phyloP scores from a whole-genome alignment of 179 eudicot genomes.

The Silene vulgaris region DNA sequence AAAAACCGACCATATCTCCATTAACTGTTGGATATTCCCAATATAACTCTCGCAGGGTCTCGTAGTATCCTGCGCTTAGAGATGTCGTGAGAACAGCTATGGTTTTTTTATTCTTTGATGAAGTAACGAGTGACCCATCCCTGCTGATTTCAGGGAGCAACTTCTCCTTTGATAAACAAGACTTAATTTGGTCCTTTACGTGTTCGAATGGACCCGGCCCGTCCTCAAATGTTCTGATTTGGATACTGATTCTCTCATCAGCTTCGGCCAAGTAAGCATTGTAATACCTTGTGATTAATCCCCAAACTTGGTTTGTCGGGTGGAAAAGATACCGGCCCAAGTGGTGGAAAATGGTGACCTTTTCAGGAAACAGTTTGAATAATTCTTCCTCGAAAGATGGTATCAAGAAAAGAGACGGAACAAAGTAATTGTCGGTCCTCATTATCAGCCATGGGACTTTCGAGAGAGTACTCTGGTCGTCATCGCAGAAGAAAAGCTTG shows the following conservation, averaged over 20 bases:
- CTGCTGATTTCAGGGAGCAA: slow-evolving; percentile 47
- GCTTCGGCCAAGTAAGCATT: slow-evolving; percentile 66
- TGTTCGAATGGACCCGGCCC: slow-evolving; percentile 55
- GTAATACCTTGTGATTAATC: slow-evolving; percentile 65
- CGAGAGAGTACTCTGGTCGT: slow-evolving; percentile 44
- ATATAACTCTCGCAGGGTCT: slow-evolving; percentile 50
- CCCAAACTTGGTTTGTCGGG: slow-evolving; percentile 90
- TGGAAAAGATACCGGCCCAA: slow-evolving; percentile 77
- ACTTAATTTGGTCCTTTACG: slow-evolving; percentile 59
- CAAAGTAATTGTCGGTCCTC: slow-evolving; percentile 69
- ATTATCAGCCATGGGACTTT: slow-evolving; percentile 66
- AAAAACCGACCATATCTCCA: slow-evolving; percentile 54
- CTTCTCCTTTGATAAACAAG: slow-evolving; percentile 54
- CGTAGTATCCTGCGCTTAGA: slow-evolving; percentile 55
- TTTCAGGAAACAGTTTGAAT: slow-evolving; percentile 57
- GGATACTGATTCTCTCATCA: slow-evolving; percentile 71
- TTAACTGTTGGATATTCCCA: slow-evolving; percentile 69
- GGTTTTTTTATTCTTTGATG: slow-evolving; percentile 34
- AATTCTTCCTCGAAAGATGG: slow-evolving; percentile 68
- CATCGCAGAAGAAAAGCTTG: slow-evolving; percentile 78
- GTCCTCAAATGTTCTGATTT: slow-evolving; percentile 59
- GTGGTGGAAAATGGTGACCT: slow-evolving; percentile 65
- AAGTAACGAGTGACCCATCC: slow-evolving; percentile 23
- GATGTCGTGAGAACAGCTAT: slow-evolving; percentile 71
- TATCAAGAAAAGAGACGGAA: slow-evolving; percentile 69